Percentiles rank a stretch among this genome's conserved stretches.
phyloP scores from a whole-genome alignment of 169 alveolate genomes.

The Theileria annulata region DNA sequence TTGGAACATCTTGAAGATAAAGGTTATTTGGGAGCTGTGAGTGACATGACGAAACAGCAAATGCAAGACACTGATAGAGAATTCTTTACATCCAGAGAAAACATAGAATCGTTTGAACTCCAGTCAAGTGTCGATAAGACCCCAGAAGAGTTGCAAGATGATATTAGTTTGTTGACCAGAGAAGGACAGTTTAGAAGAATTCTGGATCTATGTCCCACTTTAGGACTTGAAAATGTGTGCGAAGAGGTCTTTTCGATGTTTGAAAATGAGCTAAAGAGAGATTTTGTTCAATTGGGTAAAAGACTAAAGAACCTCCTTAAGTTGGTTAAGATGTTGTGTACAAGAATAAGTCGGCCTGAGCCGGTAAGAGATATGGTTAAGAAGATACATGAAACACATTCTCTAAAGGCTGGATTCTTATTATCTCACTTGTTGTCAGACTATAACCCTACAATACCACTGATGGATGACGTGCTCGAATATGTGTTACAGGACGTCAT shows the following conservation, averaged over 20 bases:
- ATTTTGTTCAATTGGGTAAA: not conserved
- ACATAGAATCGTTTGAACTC: slow-evolving; percentile 25
- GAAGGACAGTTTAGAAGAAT: not conserved
- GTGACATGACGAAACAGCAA: slow-evolving; percentile 27
- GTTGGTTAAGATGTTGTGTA: slow-evolving; percentile 7
- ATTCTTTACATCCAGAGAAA: slow-evolving; percentile 53
- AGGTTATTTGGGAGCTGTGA: slow-evolving; percentile 7
- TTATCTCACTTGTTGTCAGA: not conserved
- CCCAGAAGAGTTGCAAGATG: slow-evolving; percentile 8
- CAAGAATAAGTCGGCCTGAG: slow-evolving; percentile 12
- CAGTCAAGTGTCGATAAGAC: slow-evolving; percentile 21
- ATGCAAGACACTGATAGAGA: slow-evolving; percentile 40
- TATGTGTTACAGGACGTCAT: not conserved
- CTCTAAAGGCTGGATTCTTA: slow-evolving; percentile 4
- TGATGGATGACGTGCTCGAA: slow-evolving; percentile 17
- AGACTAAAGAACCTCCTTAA: not conserved
- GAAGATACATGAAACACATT: not conserved
- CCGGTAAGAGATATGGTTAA: slow-evolving; percentile 10
- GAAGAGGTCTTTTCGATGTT: not conserved
- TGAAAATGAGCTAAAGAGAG: not conserved
- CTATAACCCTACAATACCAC: slow-evolving; percentile 11
- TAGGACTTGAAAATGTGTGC: slow-evolving; percentile 17
- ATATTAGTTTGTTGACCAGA: slow-evolving; percentile 14
- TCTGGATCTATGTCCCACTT: slow-evolving; percentile 16
- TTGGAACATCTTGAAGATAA: not conserved